phyloP scores from a whole-genome alignment of 1,284 basidiomycete genomes.

The Ceratobasidium sp. region DNA sequence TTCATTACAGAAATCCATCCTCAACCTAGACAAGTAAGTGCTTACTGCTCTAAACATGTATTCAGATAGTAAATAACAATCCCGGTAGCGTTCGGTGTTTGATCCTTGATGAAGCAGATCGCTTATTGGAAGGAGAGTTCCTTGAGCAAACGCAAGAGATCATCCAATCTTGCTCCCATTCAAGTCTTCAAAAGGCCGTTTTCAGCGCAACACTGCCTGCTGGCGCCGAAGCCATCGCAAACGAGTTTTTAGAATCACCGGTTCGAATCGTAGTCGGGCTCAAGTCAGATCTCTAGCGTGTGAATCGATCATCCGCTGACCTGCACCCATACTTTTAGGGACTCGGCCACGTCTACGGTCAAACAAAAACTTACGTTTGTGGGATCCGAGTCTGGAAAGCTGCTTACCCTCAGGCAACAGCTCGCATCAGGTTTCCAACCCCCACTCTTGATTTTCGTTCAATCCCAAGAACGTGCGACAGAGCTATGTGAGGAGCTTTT shows the following conservation, averaged over 20 bases:
- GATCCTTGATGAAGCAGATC: conserved; percentile 90
- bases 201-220: conserved; percentile 95
- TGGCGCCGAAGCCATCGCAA: conserved; percentile 84
- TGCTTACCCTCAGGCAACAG: conserved; percentile 82
- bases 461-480: conserved; percentile 88
- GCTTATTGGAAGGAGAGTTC: conserved; percentile 90
- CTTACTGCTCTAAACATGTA: not conserved
- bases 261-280: conserved; percentile 92
- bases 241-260: conserved; percentile 82
- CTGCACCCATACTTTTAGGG: conserved; percentile 59
- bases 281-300: conserved; percentile 65
- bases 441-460: conserved; percentile 92
- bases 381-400: conserved; percentile 90
- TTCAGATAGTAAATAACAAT: conserved; percentile 3
- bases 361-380: conserved; percentile 89
- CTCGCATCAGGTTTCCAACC: conserved; percentile 88
- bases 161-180: conserved; percentile 78
- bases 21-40: conserved; percentile 77
- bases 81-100: conserved; percentile 77
- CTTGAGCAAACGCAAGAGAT: conserved; percentile 89
- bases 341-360: conserved; percentile 75
- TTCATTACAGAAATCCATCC: conserved; percentile 68
- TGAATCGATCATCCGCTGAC: not conserved
- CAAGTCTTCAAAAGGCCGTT: conserved; percentile 82
- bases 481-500: conserved; percentile 90